Percentiles rank a stretch among this genome's conserved stretches.
These are phyloP conservation scores for Jaltomata sinuosa DNA, from an alignment of 257 asterid genomes.

Conservation along the genomic window DNA sequence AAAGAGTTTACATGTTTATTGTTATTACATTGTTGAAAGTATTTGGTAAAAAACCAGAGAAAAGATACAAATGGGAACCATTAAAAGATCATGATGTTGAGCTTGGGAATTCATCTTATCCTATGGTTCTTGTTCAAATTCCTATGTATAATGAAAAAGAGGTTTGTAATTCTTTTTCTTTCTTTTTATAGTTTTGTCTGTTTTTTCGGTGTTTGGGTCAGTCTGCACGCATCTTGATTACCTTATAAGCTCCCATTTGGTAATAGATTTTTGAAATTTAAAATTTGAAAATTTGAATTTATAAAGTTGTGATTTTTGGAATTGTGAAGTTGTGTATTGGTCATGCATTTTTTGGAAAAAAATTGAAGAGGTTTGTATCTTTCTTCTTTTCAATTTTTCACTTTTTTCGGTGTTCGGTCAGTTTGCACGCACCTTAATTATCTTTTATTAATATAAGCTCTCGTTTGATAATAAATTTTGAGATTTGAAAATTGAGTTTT, in stretches of 20 bases:
- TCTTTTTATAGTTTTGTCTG: not conserved
- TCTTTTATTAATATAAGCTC: too few species aligned
- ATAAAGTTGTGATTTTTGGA: not conserved
- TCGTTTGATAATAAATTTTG: too few species aligned
- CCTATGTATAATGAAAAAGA: conserved; percentile 97
- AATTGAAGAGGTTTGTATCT: too few species aligned
- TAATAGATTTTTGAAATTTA: not conserved
- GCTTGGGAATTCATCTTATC: conserved; percentile 66
- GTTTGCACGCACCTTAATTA: not conserved
- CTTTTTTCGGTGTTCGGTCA: not conserved
- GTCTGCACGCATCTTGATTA: too few species aligned
- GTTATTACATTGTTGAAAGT: conserved; percentile 52
- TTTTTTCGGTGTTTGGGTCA: not conserved
- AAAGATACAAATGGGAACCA: conserved; percentile 78
- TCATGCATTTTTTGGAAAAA: not conserved
- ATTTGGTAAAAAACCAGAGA: conserved; percentile 64
- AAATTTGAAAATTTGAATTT: not conserved
- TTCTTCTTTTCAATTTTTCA: too few species aligned
- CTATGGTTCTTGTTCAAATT: conserved; percentile 84
- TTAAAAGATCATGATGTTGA: conserved; percentile 79
- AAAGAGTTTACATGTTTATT: conserved; percentile 82
- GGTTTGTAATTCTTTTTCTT: conserved; percentile 23
- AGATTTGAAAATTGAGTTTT: too few species aligned
- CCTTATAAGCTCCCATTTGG: not conserved
- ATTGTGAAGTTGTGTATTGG: too few species aligned